Percentiles rank a stretch among this genome's conserved stretches.
Evolutionary conservation across 1,139 yeast genomes (phyloP).

Genomic region (Yamadazyma atlantica): DNA sequence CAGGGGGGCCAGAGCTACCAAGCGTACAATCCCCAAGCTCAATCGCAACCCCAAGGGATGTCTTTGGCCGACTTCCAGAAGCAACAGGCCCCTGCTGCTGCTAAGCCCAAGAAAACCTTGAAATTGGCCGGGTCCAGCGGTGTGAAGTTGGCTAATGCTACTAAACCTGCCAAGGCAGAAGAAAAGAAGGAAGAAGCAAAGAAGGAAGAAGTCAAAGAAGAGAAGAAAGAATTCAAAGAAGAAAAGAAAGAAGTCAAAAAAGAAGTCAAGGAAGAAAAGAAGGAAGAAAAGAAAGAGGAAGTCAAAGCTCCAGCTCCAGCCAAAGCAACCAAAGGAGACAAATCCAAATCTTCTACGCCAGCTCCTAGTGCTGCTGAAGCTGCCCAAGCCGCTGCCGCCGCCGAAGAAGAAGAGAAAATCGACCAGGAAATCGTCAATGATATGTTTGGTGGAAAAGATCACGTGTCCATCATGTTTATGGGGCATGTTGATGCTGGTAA

Average conservation of each 20-base stretch:
- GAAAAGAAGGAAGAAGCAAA: constrained; percentile 11
- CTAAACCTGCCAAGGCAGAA: constrained; percentile 25
- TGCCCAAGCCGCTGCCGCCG: constrained; percentile 41
- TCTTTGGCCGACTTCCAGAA: constrained; percentile 86
- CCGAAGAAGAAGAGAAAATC: constrained; percentile 79
- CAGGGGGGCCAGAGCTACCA: constrained; percentile 13
- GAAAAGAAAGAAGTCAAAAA: constrained; percentile 18
- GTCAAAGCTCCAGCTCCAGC: constrained; percentile 17
- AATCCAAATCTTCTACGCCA: background rate
- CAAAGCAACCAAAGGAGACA: constrained; percentile 17
- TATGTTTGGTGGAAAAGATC: constrained; percentile 96
- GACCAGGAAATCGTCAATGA: constrained; percentile 89
- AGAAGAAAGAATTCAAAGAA: background rate
- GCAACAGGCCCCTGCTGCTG: constrained; percentile 45
- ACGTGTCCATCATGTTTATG: constrained; percentile 94
- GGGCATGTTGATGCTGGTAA: constrained; percentile 99
- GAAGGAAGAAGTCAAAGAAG: constrained; percentile 11
- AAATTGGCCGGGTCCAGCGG: constrained; percentile 67
- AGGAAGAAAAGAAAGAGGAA: constrained; percentile 9
- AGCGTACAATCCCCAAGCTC: constrained; percentile 22
- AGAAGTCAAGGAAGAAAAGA: constrained; percentile 8
- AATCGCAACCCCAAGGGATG: constrained; percentile 55
- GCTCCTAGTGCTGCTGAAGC: constrained; percentile 11
- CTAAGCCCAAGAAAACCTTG: constrained; percentile 60
- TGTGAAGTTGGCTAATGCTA: constrained; percentile 64